Evolutionary conservation across 1,139 yeast species (phyloP), one percentile per base, ranked within the genome.

Genomic region (Nakaseomyces glabratus): DNA sequence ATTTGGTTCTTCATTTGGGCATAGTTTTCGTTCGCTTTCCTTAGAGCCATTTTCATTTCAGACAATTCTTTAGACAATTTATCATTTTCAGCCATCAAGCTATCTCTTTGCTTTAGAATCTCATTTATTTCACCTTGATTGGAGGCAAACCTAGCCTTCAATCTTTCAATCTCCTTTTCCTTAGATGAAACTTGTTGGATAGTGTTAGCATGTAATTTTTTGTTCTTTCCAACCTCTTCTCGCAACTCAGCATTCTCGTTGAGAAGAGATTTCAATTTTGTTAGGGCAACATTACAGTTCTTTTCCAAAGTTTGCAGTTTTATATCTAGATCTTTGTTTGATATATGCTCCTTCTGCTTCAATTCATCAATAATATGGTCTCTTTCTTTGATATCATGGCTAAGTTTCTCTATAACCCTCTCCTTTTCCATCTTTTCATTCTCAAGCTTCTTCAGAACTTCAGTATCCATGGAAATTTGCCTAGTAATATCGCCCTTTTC

Each of bases 181-280:
- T 66, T 66, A 11, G 55, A 41, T 17, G 46, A 43, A 4, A 62
- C 37, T 28, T 58, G 54, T 9, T 55, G 45, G 28, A 52, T 53
- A 29, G 66, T 40, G 42, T 46, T 40, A 13, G 47, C 47, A 14
- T 63, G 45, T 36, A 60, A 61, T 20, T 49, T 48, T n/a, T 47
- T 36, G 7, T 44, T 28, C 4, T 30, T 40, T 11, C 43, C 37
- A 19, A 45, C 48, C 20, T 43, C 45, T 4, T 33, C 28, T n/a
- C 31, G 14, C 15, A 41, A 23, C 7, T 18, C 26, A 8, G 31
- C 18, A 12, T 34, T 76, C 43, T 71, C 79, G 7, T 51, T 54
- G 8, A 66, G 58, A 25, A 74, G 58, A 11, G 64, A 62, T 36
- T 63, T 61, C 31, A 68, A 51, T 34, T 64, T 63, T 38, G 63